These are phyloP conservation scores for Pelargonium fulgidum DNA, from an alignment of 441 rosid species.

Conservation along the genomic window DNA sequence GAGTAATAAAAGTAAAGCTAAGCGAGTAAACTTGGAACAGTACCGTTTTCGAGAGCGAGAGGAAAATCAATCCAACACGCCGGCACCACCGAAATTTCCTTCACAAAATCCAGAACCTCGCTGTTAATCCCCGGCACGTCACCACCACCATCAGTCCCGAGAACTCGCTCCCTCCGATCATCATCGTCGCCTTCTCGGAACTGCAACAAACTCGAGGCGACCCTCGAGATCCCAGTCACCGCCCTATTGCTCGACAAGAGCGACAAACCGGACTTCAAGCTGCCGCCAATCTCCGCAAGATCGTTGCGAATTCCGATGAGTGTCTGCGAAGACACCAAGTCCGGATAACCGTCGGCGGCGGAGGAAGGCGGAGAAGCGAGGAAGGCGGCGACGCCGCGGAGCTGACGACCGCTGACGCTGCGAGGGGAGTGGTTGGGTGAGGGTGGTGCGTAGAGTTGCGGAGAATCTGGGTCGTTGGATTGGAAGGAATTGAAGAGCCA, in stretches of 20 bases:
- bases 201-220: slow-evolving; percentile 1
- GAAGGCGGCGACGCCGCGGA: not conserved
- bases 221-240: not conserved
- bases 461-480: not conserved
- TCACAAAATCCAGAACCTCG: slow-evolving; percentile 8
- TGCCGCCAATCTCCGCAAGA: slow-evolving; percentile 58
- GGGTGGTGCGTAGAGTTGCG: no score
- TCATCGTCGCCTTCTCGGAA: not conserved
- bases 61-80: not conserved
- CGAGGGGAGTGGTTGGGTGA: not conserved
- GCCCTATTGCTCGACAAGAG: not conserved
- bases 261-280: slow-evolving; percentile 27
- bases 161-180: not conserved
- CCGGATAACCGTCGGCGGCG: slow-evolving; percentile 4
- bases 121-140: not conserved
- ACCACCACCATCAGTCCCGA: not conserved
- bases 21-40: not conserved
- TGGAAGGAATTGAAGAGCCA: not conserved
- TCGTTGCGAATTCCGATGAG: slow-evolving; percentile 56
- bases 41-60: slow-evolving; percentile 6
- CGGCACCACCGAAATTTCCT: not conserved
- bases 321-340: slow-evolving; percentile 25
- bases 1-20: not conserved
- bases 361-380: not conserved
- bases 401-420: not conserved